phyloP scores from a whole-genome alignment of 2,329 filamentous ascomycete species.

The Acephala macrosclerotiorum region DNA sequence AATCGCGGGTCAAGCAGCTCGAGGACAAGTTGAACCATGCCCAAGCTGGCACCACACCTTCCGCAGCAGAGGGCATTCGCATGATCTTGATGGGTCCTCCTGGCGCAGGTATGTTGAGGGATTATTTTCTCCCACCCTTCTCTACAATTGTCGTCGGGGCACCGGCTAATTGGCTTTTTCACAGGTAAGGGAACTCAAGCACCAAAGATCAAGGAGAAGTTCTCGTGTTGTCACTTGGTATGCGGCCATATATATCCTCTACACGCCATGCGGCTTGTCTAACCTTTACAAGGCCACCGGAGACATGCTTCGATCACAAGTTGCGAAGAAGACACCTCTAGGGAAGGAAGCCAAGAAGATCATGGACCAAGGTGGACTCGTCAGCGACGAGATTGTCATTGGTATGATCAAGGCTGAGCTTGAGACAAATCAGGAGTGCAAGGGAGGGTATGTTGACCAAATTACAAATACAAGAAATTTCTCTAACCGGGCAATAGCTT shows the following conservation, averaged over 20 bases:
- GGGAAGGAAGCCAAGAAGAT: slow-evolving; percentile 99
- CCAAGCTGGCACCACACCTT: slow-evolving; percentile 59
- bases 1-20: slow-evolving; percentile 84
- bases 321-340: slow-evolving; percentile 94
- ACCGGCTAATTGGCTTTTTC: slow-evolving; percentile 37
- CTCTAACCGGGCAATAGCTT: slow-evolving; percentile 65
- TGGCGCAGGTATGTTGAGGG: slow-evolving; percentile 79
- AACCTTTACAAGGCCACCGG: slow-evolving; percentile 78
- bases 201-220: slow-evolving; percentile 97
- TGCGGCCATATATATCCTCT: slow-evolving; percentile 43
- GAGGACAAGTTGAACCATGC: slow-evolving; percentile 71
- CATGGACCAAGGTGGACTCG: slow-evolving; percentile 97
- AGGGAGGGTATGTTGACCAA: slow-evolving; percentile 79
- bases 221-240: slow-evolving; percentile 96
- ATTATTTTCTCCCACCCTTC: slow-evolving; percentile 14
- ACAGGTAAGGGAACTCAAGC: slow-evolving; percentile 98
- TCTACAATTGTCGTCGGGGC: slow-evolving; percentile 17
- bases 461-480: slow-evolving; percentile 10
- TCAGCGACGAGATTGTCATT: slow-evolving; percentile 99
- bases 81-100: slow-evolving; percentile 99
- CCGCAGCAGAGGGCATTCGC: slow-evolving; percentile 74
- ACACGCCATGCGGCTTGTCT: slow-evolving; percentile 28
- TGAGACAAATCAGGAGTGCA: slow-evolving; percentile 92
- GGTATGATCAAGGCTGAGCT: slow-evolving; percentile 99
- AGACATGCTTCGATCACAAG: slow-evolving; percentile 98